A percentile compares a stretch with the other conserved stretches of the same genome.
Evolutionary conservation across 108 stramenopile genomes (phyloP).

Genomic region (Phaeodactylum tricornutum): DNA sequence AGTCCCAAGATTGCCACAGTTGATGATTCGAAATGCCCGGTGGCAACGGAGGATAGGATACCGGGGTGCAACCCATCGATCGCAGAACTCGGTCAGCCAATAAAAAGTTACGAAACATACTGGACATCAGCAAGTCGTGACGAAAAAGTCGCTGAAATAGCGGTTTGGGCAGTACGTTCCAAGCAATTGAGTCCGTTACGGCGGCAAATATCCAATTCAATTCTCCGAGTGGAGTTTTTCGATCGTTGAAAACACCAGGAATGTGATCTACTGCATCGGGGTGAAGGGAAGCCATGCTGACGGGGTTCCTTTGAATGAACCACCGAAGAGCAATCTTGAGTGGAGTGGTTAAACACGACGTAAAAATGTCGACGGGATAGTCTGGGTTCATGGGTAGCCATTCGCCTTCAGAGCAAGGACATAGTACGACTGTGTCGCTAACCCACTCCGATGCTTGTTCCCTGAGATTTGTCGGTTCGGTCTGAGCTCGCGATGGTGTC

Average conservation of each 20-base stretch:
- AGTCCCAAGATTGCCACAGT: constrained; percentile 97
- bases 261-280: constrained; percentile 80
- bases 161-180: constrained; percentile 93
- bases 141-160: constrained; percentile 96
- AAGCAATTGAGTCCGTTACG: constrained; percentile 98
- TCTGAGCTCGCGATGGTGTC: neutral
- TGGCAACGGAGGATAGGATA: constrained; percentile 84
- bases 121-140: constrained; percentile 93
- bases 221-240: constrained; percentile 89
- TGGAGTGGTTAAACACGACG: constrained; percentile 96
- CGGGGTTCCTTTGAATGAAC: constrained; percentile 80
- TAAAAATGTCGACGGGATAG: constrained; percentile 97
- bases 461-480: neutral
- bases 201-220: constrained; percentile 99
- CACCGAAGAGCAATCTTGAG: constrained; percentile 93
- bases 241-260: constrained; percentile 86
- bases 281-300: constrained; percentile 32
- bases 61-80: constrained; percentile 85
- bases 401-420: constrained; percentile 87
- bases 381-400: constrained; percentile 90
- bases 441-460: constrained; percentile 33
- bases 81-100: constrained; percentile 94
- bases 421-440: constrained; percentile 91
- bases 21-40: constrained; percentile 91
- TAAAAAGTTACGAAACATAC: constrained; percentile 98